Conservation (phyloP, 2,329 filamentous ascomycete genomes). For the Phoma herbarum region DNA sequence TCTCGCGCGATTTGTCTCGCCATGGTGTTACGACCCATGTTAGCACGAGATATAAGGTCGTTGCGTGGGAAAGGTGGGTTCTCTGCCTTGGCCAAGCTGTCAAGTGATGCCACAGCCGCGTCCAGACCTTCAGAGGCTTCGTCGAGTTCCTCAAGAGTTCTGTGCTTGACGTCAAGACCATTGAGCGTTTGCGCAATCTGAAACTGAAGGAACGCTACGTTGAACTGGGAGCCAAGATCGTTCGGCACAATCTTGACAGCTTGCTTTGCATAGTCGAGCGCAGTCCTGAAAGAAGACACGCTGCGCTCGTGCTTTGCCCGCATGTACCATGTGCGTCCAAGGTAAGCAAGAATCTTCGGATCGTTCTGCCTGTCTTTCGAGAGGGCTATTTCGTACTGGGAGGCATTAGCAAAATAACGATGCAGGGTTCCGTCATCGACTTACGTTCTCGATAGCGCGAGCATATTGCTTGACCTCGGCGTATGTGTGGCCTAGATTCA, state of each 20-base stretch:
- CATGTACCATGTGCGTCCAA: conserved; percentile 87
- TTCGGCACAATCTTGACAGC: conserved; percentile 81
- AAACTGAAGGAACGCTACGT: conserved; percentile 96
- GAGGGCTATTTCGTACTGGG: conserved; percentile 82
- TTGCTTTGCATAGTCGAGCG: conserved; percentile 70
- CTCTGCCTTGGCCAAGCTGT: conserved; percentile 66
- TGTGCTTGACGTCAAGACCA: conserved; percentile 75
- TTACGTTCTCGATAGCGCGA: conserved; percentile 84
- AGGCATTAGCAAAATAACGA: conserved; percentile 19
- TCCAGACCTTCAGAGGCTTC: conserved; percentile 82
- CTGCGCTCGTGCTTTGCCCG: conserved; percentile 76
- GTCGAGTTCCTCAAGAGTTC: conserved; percentile 81
- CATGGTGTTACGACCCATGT: conserved; percentile 96
- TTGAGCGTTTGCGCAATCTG: conserved; percentile 87
- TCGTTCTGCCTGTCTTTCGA: conserved; percentile 82
- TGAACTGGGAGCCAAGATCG: conserved; percentile 93
- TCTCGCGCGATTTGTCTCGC: conserved; percentile 89
- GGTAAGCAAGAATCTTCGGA: conserved; percentile 80
- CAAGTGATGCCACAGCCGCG: conserved; percentile 78
- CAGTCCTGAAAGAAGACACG: conserved; percentile 68
- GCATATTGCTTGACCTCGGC: conserved; percentile 88
- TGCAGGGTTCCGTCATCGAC: conserved; percentile 29
- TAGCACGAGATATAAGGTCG: conserved; percentile 92
- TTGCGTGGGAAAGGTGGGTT: conserved; percentile 86
- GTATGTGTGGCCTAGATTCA: conserved; percentile 94